These are phyloP conservation scores for Nicotiana knightiana DNA, from an alignment of 257 asterid species.

Conservation along the genomic window DNA sequence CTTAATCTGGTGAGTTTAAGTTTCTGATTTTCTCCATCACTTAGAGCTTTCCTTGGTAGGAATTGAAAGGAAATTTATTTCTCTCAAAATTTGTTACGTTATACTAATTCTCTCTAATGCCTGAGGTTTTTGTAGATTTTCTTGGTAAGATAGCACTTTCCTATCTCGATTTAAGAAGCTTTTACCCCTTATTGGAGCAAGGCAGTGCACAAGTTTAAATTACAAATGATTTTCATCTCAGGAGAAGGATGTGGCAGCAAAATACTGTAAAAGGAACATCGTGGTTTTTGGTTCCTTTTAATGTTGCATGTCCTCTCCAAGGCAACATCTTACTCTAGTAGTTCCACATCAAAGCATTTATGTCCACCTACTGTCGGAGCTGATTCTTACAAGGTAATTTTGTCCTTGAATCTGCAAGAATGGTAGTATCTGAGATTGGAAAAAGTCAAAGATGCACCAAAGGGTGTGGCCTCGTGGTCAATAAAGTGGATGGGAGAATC, in stretches of 20 bases:
- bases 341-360: background rate
- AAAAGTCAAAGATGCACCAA: background rate
- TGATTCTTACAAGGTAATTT: background rate
- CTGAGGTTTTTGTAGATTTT: background rate
- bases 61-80: background rate
- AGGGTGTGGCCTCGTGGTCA: too few relatives aligned
- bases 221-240: background rate
- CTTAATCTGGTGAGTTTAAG: background rate
- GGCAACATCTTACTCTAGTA: background rate
- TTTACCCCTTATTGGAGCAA: background rate
- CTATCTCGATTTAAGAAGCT: background rate
- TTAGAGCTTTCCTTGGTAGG: conserved; percentile 1
- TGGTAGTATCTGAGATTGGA: background rate
- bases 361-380: background rate
- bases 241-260: background rate
- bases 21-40: background rate
- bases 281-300: background rate
- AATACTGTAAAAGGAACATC: background rate
- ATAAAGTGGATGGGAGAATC: too few relatives aligned
- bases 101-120: background rate
- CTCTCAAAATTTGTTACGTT: background rate
- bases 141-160: background rate
- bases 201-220: background rate
- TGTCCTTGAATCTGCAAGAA: background rate
- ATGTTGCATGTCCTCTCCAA: background rate